A percentile compares a stretch with the other conserved stretches of the same genome.
These are phyloP conservation scores for Penicillium brevicompactum DNA, from an alignment of 2,329 filamentous ascomycete species.

Conservation along the genomic window DNA sequence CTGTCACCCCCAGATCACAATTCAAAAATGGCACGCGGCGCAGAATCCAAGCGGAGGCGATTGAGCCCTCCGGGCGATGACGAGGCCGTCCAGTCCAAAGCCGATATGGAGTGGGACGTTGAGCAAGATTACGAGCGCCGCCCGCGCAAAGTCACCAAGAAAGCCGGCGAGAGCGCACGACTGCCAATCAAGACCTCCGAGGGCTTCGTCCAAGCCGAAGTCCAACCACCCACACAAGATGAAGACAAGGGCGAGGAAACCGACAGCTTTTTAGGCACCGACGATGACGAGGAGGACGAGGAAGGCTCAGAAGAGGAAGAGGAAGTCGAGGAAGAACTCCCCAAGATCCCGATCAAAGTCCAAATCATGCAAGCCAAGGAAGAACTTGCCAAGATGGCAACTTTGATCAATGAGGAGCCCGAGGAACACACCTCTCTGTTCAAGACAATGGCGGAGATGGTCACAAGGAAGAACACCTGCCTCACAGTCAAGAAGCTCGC, in stretches of 20 bases:
- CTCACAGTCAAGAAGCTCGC: slow-evolving; percentile 80
- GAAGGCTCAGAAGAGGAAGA: slow-evolving; percentile 47
- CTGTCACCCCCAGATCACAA: slow-evolving; percentile 3
- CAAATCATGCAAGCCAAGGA: slow-evolving; percentile 89
- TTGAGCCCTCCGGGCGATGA: slow-evolving; percentile 51
- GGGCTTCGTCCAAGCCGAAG: slow-evolving; percentile 67
- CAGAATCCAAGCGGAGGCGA: slow-evolving; percentile 53
- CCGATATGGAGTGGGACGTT: slow-evolving; percentile 78
- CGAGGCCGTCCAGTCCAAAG: slow-evolving; percentile 33
- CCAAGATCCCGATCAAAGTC: slow-evolving; percentile 71
- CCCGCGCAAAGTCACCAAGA: slow-evolving; percentile 74
- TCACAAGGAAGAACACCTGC: slow-evolving; percentile 59
- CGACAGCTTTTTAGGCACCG: slow-evolving; percentile 65
- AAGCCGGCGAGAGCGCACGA: slow-evolving; percentile 71
- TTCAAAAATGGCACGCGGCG: slow-evolving; percentile 48
- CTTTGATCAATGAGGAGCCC: slow-evolving; percentile 82
- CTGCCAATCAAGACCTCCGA: slow-evolving; percentile 86
- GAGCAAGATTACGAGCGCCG: slow-evolving; percentile 88
- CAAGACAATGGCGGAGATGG: slow-evolving; percentile 74
- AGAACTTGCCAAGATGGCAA: slow-evolving; percentile 81
- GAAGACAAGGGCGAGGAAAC: slow-evolving; percentile 55
- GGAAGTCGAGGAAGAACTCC: slow-evolving; percentile 53
- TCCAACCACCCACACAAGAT: slow-evolving; percentile 37
- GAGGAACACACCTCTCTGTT: slow-evolving; percentile 85
- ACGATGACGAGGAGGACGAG: slow-evolving; percentile 55